These are phyloP conservation scores for Chlorella sp. DNA, from an alignment of 139 green algal genomes.

Conservation along the genomic window DNA sequence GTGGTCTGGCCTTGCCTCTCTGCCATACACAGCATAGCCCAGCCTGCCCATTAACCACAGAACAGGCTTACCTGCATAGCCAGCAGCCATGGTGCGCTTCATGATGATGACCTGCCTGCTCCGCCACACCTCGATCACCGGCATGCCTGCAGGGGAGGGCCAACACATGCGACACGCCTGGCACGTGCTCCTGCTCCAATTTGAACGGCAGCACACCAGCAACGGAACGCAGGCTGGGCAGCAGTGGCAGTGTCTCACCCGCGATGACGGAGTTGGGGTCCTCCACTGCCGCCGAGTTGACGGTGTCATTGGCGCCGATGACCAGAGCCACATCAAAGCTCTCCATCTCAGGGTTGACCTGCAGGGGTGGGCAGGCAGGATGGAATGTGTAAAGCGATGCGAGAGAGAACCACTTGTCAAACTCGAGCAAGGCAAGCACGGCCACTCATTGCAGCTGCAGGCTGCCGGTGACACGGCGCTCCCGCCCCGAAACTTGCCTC, in stretches of 20 bases:
- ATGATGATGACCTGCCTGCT: slow-evolving; percentile 81
- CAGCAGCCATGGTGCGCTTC: no score
- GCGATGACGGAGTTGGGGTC: slow-evolving; percentile 87
- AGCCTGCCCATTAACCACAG: no score
- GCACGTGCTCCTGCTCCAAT: no score
- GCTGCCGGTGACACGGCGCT: neutral
- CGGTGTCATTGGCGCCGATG: slow-evolving; percentile 87
- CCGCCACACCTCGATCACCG: slow-evolving; percentile 77
- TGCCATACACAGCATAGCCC: no score
- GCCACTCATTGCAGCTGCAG: no score
- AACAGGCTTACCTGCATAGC: neutral
- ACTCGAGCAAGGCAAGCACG: neutral
- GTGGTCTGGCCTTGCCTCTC: no score
- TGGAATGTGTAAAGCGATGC: neutral
- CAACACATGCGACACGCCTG: no score
- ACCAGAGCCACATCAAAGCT: slow-evolving; percentile 80
- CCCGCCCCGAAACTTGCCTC: neutral
- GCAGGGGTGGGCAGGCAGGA: slow-evolving; percentile 35
- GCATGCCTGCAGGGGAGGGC: slow-evolving; percentile 83
- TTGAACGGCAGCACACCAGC: no score
- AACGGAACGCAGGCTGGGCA: no score
- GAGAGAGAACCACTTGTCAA: neutral
- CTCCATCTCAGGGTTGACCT: slow-evolving; percentile 76
- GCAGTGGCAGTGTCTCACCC: no score
- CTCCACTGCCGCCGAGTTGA: slow-evolving; percentile 89